These are phyloP conservation scores for Arthroderma sp. DNA, from an alignment of 2,329 filamentous ascomycete genomes.

Conservation along the genomic window DNA sequence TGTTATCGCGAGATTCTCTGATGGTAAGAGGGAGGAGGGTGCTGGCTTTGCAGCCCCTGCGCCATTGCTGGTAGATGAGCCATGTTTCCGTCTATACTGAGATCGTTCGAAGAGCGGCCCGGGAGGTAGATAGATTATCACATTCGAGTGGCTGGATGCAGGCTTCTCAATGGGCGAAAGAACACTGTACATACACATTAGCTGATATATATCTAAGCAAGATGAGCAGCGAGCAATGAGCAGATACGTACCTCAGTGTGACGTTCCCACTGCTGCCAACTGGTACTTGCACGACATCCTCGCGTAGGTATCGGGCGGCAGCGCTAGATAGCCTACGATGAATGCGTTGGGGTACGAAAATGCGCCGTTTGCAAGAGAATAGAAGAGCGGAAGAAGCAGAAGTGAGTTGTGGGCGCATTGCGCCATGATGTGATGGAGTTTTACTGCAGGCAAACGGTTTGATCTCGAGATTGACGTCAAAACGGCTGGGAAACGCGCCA, in stretches of 20 bases:
- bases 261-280: conserved; percentile 23
- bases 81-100: background rate
- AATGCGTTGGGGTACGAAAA: background rate
- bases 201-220: background rate
- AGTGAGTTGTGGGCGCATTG: conserved; percentile 18
- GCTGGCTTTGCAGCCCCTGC: background rate
- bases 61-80: background rate
- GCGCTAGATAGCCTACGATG: conserved; percentile 7
- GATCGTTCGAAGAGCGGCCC: conserved; percentile 22
- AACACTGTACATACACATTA: conserved; percentile 4
- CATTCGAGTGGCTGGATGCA: conserved; percentile 15
- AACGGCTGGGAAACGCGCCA: too few species aligned
- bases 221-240: background rate
- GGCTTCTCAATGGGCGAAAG: background rate
- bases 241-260: conserved; percentile 18
- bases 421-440: conserved; percentile 12
- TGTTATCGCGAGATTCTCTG: conserved; percentile 22
- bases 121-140: conserved; percentile 29
- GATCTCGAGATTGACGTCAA: too few species aligned
- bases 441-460: background rate
- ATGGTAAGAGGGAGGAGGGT: conserved; percentile 11
- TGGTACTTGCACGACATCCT: conserved; percentile 19
- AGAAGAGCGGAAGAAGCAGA: background rate
- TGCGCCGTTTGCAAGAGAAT: background rate
- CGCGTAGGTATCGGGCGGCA: conserved; percentile 8